phyloP scores from a whole-genome alignment of 75 land plant genomes.

The Larix kaempferi region DNA sequence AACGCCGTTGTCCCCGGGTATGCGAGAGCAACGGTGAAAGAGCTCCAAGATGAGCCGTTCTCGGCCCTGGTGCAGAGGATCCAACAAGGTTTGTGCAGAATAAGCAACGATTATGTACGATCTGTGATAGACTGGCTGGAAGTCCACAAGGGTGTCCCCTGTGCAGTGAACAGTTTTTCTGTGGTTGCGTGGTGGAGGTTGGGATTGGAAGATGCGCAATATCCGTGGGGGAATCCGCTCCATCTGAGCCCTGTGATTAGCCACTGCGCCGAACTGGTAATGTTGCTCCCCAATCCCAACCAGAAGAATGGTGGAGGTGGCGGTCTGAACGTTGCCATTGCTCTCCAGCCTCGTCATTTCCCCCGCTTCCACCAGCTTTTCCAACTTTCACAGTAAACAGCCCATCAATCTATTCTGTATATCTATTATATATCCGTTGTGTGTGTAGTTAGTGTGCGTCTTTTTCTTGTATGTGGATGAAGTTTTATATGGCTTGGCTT shows the following conservation, averaged over 20 bases:
- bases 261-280: constrained; percentile 36
- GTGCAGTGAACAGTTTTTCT: constrained; percentile 18
- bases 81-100: constrained; percentile 19
- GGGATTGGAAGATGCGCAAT: constrained; percentile 36
- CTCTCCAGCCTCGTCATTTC: too few species aligned
- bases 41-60: constrained; percentile 21
- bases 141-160: constrained; percentile 37
- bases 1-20: constrained; percentile 42
- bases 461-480: too few species aligned
- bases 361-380: too few species aligned
- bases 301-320: constrained; percentile 19
- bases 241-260: constrained; percentile 34
- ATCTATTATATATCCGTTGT: too few species aligned
- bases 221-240: constrained; percentile 54
- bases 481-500: too few species aligned
- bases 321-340: too few species aligned
- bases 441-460: too few species aligned
- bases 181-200: constrained; percentile 50
- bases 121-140: constrained; percentile 58
- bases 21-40: constrained; percentile 23
- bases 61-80: constrained; percentile 29
- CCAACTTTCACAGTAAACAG: too few species aligned
- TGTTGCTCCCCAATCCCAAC: constrained; percentile 39
- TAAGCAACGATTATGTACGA: constrained; percentile 40
- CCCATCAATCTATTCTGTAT: too few species aligned